phyloP scores from a whole-genome alignment of 192 early-diverging fungal genomes.

The Coemansia sp. region DNA sequence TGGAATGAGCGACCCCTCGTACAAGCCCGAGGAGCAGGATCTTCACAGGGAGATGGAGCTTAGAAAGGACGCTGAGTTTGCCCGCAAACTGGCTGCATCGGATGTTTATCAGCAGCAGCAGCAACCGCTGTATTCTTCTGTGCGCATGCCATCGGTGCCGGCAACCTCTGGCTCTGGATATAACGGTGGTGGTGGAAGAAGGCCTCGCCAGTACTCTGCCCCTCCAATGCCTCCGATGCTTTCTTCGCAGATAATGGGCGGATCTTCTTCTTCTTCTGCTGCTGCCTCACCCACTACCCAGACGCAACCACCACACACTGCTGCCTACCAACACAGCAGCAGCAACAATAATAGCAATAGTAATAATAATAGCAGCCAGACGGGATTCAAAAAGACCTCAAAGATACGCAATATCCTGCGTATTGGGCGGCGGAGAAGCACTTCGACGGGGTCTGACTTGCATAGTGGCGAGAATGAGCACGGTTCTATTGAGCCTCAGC shows the following conservation, averaged over 20 bases:
- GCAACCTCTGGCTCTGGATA: neutral
- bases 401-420: constrained; percentile 44
- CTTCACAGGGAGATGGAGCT: constrained; percentile 9
- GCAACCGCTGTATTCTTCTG: too few relatives aligned
- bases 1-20: constrained; percentile 39
- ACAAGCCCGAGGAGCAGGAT: constrained; percentile 30
- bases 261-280: too few relatives aligned
- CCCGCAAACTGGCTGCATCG: constrained; percentile 24
- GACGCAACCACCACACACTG: neutral
- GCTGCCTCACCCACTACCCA: too few relatives aligned
- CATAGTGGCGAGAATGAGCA: neutral
- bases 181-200: neutral
- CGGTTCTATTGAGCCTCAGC: too few relatives aligned
- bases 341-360: neutral
- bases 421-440: constrained; percentile 15
- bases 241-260: too few relatives aligned
- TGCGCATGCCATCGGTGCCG: too few relatives aligned
- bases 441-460: constrained; percentile 2
- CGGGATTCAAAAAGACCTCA: constrained; percentile 11
- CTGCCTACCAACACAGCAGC: neutral
- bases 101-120: constrained; percentile 8
- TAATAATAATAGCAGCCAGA: constrained; percentile 9
- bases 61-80: constrained; percentile 21
- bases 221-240: neutral
- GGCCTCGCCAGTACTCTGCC: neutral